Conservation (phyloP, 768 basidiomycete genomes). For the Cyathus striatus region DNA sequence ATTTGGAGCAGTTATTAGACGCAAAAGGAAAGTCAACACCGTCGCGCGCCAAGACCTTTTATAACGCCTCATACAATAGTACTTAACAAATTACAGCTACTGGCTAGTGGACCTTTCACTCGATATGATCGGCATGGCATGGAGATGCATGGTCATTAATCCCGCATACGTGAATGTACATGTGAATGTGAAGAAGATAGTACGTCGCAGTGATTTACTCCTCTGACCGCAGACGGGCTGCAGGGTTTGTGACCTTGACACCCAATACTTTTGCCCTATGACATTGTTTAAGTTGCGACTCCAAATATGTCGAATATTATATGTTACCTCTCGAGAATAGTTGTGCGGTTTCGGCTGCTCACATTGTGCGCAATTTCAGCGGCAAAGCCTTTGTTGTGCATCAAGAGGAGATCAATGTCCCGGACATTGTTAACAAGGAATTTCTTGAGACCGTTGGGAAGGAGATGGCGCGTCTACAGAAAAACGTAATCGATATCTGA, state of each 20-base stretch:
- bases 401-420: conserved; percentile 91
- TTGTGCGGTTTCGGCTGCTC: conserved; percentile 89
- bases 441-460: conserved; percentile 95
- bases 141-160: conserved; percentile 48
- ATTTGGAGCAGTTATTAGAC: too few species aligned
- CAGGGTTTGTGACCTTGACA: conserved; percentile 92
- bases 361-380: conserved; percentile 97
- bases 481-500: conserved; percentile 3
- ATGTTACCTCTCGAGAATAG: conserved; percentile 88
- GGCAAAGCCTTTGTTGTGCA: conserved; percentile 96
- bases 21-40: too few species aligned
- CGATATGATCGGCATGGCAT: conserved; percentile 23
- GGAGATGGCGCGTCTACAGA: conserved; percentile 81
- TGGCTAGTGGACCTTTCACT: too few species aligned
- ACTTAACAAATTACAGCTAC: too few species aligned
- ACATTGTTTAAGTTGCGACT: too few species aligned
- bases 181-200: conserved; percentile 33
- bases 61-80: too few species aligned
- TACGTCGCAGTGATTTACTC: conserved; percentile 53
- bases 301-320: too few species aligned
- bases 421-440: conserved; percentile 91
- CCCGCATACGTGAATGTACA: conserved; percentile 52
- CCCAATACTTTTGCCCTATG: conserved; percentile 77
- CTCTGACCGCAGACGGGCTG: conserved; percentile 91
- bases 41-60: too few species aligned